Percentiles rank a stretch among this genome's conserved stretches.
These are phyloP conservation scores for Globisporangium carolinianum DNA, from an alignment of 352 stramenopile species.

Conservation along the genomic window DNA sequence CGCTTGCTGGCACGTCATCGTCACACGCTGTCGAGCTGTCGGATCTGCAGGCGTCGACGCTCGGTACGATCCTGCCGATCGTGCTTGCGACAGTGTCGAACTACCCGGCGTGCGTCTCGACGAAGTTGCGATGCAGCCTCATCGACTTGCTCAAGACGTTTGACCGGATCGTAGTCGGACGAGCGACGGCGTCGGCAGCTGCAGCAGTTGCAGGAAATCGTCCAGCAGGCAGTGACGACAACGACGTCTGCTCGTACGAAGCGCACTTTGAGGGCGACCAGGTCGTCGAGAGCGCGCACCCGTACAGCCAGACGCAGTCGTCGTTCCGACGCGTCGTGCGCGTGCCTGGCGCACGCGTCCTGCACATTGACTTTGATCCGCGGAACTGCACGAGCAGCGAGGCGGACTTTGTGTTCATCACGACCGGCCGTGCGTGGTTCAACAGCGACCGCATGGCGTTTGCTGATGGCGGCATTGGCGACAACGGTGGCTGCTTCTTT, in stretches of 20 bases:
- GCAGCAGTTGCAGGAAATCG: no score
- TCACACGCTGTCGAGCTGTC: not conserved
- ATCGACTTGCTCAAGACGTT: constrained; percentile 24
- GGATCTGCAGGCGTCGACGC: constrained; percentile 22
- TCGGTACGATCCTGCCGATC: constrained; percentile 39
- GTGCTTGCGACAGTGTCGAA: constrained; percentile 39
- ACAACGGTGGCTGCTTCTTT: constrained; percentile 65
- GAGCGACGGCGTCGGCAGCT: not conserved
- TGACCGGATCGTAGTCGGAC: constrained; percentile 9
- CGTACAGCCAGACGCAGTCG: constrained; percentile 53
- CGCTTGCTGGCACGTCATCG: not conserved
- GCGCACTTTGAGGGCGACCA: constrained; percentile 33
- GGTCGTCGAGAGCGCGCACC: constrained; percentile 58
- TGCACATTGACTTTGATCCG: constrained; percentile 69
- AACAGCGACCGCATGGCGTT: constrained; percentile 52
- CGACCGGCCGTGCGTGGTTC: constrained; percentile 46
- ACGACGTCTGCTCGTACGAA: not conserved
- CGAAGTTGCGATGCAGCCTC: constrained; percentile 17
- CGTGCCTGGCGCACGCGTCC: constrained; percentile 38
- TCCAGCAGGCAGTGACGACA: not conserved
- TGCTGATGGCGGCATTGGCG: constrained; percentile 47
- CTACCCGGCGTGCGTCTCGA: constrained; percentile 24
- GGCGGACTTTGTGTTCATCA: constrained; percentile 64
- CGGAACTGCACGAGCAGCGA: constrained; percentile 49
- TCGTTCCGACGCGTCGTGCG: constrained; percentile 51